A percentile compares a stretch with the other conserved stretches of the same genome.
Conservation (phyloP, 2,329 filamentous ascomycete species). For the Stenocarpella maydis region DNA sequence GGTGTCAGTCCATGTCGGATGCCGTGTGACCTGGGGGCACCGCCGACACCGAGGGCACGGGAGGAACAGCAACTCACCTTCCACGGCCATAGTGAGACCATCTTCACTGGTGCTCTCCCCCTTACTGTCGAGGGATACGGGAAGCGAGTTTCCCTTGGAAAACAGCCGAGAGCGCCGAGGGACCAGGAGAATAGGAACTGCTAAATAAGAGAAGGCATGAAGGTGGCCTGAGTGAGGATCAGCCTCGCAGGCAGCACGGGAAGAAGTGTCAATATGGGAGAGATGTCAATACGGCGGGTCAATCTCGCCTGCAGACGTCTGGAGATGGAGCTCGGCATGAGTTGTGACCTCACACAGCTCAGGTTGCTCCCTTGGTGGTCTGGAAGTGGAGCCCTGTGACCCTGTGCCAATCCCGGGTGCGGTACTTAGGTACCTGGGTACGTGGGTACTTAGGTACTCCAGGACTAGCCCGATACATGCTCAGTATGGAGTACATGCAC, state of each 20-base stretch:
- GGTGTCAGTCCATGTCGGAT: conserved; percentile 25
- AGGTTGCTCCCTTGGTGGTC: background rate
- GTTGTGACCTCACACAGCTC: conserved; percentile 19
- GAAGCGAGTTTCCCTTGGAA: background rate
- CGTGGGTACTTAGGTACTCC: background rate
- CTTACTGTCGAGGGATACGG: background rate
- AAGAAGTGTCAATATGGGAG: too few species aligned
- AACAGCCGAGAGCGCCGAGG: background rate
- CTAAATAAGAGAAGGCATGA: background rate
- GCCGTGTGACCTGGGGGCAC: background rate
- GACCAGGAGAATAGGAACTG: background rate
- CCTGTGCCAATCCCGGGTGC: too few species aligned
- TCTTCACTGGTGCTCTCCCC: conserved; percentile 47
- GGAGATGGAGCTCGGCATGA: conserved; percentile 21
- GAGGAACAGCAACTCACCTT: conserved; percentile 59
- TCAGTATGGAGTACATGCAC: too few species aligned
- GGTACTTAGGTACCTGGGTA: background rate
- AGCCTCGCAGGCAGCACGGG: background rate
- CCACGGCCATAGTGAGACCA: conserved; percentile 91
- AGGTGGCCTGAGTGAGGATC: too few species aligned
- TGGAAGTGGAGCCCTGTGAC: too few species aligned
- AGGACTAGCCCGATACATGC: too few species aligned
- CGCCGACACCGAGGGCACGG: background rate
- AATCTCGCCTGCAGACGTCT: conserved; percentile 19
- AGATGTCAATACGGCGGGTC: background rate